These are phyloP conservation scores for Mycena citricolor DNA, from an alignment of 1,284 basidiomycete genomes.

Conservation along the genomic window DNA sequence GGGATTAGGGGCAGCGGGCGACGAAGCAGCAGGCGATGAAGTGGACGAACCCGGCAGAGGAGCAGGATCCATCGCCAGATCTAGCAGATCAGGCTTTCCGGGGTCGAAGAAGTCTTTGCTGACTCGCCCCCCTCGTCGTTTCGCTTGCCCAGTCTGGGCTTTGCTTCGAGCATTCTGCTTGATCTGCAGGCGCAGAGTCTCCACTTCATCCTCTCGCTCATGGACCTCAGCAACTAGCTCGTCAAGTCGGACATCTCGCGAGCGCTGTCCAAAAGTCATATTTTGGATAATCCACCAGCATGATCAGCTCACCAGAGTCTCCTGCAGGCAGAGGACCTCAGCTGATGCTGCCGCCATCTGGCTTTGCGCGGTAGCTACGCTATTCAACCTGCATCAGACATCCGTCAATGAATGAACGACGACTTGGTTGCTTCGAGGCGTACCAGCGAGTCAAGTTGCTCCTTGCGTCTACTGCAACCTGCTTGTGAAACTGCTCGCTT, in stretches of 20 bases:
- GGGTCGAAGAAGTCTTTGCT: neutral
- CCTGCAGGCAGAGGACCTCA: neutral
- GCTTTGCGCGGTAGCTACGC: neutral
- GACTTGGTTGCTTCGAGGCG: neutral
- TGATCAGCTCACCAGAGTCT: neutral
- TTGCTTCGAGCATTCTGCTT: neutral
- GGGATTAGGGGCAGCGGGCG: too few species aligned
- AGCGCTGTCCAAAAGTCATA: neutral
- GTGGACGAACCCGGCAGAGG: neutral
- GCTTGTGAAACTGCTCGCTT: neutral
- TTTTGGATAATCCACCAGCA: neutral
- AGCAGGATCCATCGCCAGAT: neutral
- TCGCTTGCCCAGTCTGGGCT: neutral
- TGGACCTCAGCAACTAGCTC: neutral
- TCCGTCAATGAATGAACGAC: neutral
- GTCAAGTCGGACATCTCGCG: neutral
- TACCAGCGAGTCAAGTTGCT: neutral
- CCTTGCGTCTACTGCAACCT: neutral
- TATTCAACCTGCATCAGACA: neutral
- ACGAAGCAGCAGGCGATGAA: too few species aligned
- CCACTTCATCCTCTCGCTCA: conserved; percentile 1
- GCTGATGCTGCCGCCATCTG: neutral
- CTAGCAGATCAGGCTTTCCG: neutral
- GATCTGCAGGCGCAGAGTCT: neutral
- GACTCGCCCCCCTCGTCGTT: conserved; percentile 1